Evolutionary conservation across 2,329 filamentous ascomycete genomes (phyloP).

Genomic region (Penicillium fuscoglaucum): DNA sequence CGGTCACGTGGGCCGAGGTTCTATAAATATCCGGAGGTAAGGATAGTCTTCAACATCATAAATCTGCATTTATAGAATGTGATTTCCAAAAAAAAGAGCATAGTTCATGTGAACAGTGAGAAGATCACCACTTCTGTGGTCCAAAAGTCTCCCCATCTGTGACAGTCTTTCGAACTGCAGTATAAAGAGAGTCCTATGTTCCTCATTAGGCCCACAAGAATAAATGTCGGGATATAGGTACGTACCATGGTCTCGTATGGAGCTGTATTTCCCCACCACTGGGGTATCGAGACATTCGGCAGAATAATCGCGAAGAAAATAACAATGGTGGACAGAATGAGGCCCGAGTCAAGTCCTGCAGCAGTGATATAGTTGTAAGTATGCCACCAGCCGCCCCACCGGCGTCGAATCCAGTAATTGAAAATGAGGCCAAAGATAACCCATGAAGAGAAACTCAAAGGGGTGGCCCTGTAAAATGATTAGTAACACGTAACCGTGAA

Average conservation of each 20-base stretch:
- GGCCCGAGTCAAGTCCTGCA: slow-evolving; percentile 50
- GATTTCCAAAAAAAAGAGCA: neutral
- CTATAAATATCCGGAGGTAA: slow-evolving; percentile 1
- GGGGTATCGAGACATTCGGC: slow-evolving; percentile 53
- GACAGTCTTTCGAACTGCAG: slow-evolving; percentile 19
- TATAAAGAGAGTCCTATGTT: slow-evolving; percentile 15
- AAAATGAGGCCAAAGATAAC: slow-evolving; percentile 53
- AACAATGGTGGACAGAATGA: slow-evolving; percentile 63
- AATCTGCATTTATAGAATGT: too few species aligned
- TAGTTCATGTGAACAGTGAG: too few species aligned
- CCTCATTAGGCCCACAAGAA: neutral
- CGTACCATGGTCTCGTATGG: slow-evolving; percentile 27
- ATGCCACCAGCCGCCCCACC: slow-evolving; percentile 41
- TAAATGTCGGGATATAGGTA: neutral
- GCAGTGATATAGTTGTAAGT: slow-evolving; percentile 45
- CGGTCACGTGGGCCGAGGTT: neutral
- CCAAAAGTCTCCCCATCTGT: slow-evolving; percentile 17
- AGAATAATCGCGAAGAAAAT: slow-evolving; percentile 68
- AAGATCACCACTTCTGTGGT: slow-evolving; percentile 9
- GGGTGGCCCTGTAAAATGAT: slow-evolving; percentile 49
- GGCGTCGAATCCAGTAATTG: slow-evolving; percentile 38
- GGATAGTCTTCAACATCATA: neutral
- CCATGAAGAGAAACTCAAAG: slow-evolving; percentile 68
- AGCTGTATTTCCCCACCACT: slow-evolving; percentile 59
- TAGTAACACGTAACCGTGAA: slow-evolving; percentile 25